Base-by-base conservation (phyloP, 257 asterid genomes). In the Pogostemon cablin region DNA sequence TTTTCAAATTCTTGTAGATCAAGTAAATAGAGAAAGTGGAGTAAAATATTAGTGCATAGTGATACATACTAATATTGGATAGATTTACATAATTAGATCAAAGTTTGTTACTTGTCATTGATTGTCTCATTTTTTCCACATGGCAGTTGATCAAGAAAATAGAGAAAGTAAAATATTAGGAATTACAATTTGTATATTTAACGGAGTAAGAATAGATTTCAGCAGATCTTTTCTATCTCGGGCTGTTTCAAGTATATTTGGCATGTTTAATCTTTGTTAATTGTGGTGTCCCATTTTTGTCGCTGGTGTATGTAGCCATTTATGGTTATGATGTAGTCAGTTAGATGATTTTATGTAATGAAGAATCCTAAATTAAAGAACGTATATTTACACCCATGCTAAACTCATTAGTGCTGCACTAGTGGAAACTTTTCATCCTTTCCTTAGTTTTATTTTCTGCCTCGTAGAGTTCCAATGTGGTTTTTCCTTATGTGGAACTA, bases 261-360 rank as follows among this genome's bases (percentile, higher is more conserved):
- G 7, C 68, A 39, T 71, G 55, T 68, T 59, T 77, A 68, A 49
- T 63, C 47, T 62, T 37, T 56, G 68, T 69, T 79, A 63, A 66
- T 49, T 71, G 50, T 52, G 60, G 62, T 53, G 66, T 72, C 65
- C 62, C n/a, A 49, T 68, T 74, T 35, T 79, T 77, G 62, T 71
- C 75, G 83, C 20, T 15, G 2, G 65, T 62, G 40, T 43, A 56
- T 42, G 43, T 44, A 39, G 59, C 48, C 53, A 42, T 47, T 58
- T 60, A 46, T 47, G 37, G 20, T 56, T 32, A 37, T 71, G 59
- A 61, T 61, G 59, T 9, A 75, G 72, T 59, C 44, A 40, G 67
- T 47, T 11, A 20, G 59, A 63, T 7, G 9, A 46, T 39, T 55
- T 68, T 35, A 46, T 41, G 32, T 44, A 58, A 17, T 57, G 34